A percentile compares a stretch with the other conserved stretches of the same genome.
These are phyloP conservation scores for Pyrus pyrifolia DNA, from an alignment of 306 rosid species.

Conservation along the genomic window DNA sequence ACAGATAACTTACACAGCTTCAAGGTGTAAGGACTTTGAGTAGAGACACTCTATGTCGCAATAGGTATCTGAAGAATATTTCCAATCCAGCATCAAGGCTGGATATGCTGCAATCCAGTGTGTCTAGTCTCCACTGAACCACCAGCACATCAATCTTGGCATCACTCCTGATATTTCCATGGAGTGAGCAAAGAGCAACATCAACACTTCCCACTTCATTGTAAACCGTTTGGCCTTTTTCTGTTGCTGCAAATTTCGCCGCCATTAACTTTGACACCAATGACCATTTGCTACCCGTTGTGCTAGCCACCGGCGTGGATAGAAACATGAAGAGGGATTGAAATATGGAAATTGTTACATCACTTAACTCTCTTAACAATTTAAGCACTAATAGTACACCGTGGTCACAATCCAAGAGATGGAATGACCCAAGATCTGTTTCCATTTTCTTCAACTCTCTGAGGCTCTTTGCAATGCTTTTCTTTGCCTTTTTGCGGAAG, in stretches of 20 bases:
- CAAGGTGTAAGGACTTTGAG: slow-evolving; percentile 55
- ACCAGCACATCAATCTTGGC: slow-evolving; percentile 33
- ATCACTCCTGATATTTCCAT: slow-evolving; percentile 11
- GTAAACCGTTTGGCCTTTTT: slow-evolving; percentile 31
- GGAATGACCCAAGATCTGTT: slow-evolving; percentile 17
- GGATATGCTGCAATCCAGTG: slow-evolving; percentile 31
- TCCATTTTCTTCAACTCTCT: slow-evolving; percentile 43
- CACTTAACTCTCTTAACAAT: slow-evolving; percentile 47
- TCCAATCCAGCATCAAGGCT: slow-evolving; percentile 50
- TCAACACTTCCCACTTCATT: slow-evolving; percentile 43
- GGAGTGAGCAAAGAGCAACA: slow-evolving; percentile 35
- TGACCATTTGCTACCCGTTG: slow-evolving; percentile 30
- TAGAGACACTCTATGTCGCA: slow-evolving; percentile 66
- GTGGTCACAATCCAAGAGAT: slow-evolving; percentile 29
- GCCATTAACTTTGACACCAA: slow-evolving; percentile 49
- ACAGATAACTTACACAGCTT: not conserved
- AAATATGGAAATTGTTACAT: slow-evolving; percentile 37
- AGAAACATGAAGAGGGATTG: slow-evolving; percentile 37
- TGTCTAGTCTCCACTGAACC: slow-evolving; percentile 39
- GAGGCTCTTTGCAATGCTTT: slow-evolving; percentile 38
- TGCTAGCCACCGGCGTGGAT: slow-evolving; percentile 37
- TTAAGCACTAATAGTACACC: slow-evolving; percentile 16
- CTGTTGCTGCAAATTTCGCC: slow-evolving; percentile 11
- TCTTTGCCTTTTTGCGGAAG: slow-evolving; percentile 59
- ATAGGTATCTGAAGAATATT: slow-evolving; percentile 52